These are phyloP conservation scores for Cyclotella cryptica DNA, from an alignment of 108 stramenopile species.

Conservation along the genomic window DNA sequence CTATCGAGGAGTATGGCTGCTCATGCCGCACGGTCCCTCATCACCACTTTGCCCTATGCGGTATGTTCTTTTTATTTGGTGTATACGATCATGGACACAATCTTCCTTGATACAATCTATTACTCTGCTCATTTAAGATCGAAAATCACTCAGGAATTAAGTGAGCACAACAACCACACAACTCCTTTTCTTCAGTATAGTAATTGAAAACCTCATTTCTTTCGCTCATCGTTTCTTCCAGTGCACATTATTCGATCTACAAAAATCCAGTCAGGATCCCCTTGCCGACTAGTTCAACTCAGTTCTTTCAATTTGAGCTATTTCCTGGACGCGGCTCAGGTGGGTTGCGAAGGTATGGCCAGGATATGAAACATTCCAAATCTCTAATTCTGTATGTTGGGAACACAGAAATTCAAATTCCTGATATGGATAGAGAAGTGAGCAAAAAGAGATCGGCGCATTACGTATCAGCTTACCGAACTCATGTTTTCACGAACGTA, in stretches of 20 bases:
- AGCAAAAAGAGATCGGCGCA: conserved; percentile 53
- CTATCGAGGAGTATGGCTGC: conserved; percentile 62
- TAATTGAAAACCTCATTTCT: not conserved
- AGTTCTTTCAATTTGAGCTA: conserved; percentile 84
- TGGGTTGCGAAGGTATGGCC: conserved; percentile 80
- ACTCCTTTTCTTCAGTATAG: not conserved
- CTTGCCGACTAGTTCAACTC: conserved; percentile 55
- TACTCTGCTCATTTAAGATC: not conserved
- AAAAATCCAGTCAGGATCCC: conserved; percentile 21
- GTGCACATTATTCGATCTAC: conserved; percentile 56
- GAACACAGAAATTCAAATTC: conserved; percentile 42
- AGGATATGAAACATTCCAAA: conserved; percentile 74
- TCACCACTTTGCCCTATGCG: conserved; percentile 79
- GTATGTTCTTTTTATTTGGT: conserved; percentile 18
- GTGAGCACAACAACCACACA: not conserved
- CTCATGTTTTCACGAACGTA: conserved; percentile 62
- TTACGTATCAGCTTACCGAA: conserved; percentile 45
- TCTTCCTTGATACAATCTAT: not conserved
- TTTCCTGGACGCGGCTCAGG: conserved; percentile 71
- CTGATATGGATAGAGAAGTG: conserved; percentile 65
- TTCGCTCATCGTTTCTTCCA: not conserved
- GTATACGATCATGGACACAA: too few relatives aligned
- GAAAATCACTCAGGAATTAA: conserved; percentile 77
- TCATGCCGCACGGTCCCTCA: conserved; percentile 73
- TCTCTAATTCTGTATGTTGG: conserved; percentile 57